Evolutionary conservation across 139 green algal genomes (phyloP), one percentile per base, ranked within the genome.

Genomic region (Edaphochlamys debaryana): DNA sequence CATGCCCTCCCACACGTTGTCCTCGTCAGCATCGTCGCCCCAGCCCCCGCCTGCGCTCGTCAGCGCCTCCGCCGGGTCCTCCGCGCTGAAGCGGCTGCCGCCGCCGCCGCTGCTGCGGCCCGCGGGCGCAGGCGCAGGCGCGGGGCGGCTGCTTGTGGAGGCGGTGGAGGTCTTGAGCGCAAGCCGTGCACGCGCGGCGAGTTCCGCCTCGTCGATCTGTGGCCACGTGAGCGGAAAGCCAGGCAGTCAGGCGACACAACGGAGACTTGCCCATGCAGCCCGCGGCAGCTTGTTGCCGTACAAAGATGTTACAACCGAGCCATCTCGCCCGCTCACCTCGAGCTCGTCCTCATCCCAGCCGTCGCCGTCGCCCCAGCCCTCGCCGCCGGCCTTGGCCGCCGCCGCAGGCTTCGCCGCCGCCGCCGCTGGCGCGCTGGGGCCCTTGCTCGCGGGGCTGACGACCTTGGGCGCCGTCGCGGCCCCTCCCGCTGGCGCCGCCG

Each of bases 1-100:
- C 72, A 89, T 34, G 40, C 60, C 41, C 41, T 85, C 86, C 86
- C 86, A 90, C 0, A 66, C 67, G 8, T 84, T 78, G 0, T n/a
- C 40, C 23, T 69, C 78, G 0, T 84, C 77, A 0, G 30, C 30
- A 17, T 45, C 48, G 66, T 76, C 68, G 48, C 52, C 67, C 78
- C 78, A 84, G 45, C 78, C 78, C 6, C n/a, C 78, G 36, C 66
- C 77, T 4, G 25, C 64, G 32, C 41, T n/a, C 36, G 45, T 34
- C 34, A 38, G 40, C 9, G 29, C 52, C 0, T 45, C 71, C 20
- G 45, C 56, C 6, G 60, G 67, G 17, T 68, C 70, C 4, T 29
- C 68, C 0, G 69, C 80, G 2, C 34, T 29, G 25, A 80, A 70
- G 25, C 79, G 79, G 19, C 63, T 34, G 36, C 66, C 54, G 27